Evolutionary conservation across 306 rosid species (phyloP), one percentile per base, ranked within the genome.

Genomic region (Inga leiocalycina): DNA sequence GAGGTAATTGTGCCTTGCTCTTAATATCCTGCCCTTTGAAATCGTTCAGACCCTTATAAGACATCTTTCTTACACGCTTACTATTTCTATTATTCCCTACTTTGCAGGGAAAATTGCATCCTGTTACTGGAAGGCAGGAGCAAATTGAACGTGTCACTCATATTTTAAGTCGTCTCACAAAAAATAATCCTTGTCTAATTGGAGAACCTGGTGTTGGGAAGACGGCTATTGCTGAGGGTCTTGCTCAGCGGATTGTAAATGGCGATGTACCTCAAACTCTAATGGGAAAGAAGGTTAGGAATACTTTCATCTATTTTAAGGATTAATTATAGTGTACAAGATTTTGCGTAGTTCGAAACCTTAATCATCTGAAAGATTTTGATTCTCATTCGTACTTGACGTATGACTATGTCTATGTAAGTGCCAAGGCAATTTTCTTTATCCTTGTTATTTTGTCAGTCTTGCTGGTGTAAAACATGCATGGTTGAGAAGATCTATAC

Each of bases 161-260:
- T 84, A 95, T 95, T 83, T 89, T 95, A 85, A 94, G 99, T 24
- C 92, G 99, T 79, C 87, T 97, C 6, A 95, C 97, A 0, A 95
- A 95, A 86, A 95, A 93, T 59, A 96, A 96, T 81, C 98, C 99
- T 10, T 96, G 99, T 85, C 97, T 96, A 62, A 93, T 96, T 84
- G 99, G 99, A 69, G 99, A 96, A 77, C 99, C 99, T 75, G 99
- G 99, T 82, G 99, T 96, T 79, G 99, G 99, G 51, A 96, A 96
- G 91, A 96, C 99, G 72, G 99, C 99, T 62, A 96, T 96, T 76
- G 99, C 97, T 14, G 99, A 96, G 88, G 98, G 98, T 74, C 99
- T 96, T 87, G 99, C 99, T 49, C 98, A 96, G 84, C 82, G 97
- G 81, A 96, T 96, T 82, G 90, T 97, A 46, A 96, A 43, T 81